Percentiles rank a stretch among this genome's conserved stretches.
Evolutionary conservation across 352 stramenopile genomes (phyloP).

Genomic region (Globisporangium acanthophoron): DNA sequence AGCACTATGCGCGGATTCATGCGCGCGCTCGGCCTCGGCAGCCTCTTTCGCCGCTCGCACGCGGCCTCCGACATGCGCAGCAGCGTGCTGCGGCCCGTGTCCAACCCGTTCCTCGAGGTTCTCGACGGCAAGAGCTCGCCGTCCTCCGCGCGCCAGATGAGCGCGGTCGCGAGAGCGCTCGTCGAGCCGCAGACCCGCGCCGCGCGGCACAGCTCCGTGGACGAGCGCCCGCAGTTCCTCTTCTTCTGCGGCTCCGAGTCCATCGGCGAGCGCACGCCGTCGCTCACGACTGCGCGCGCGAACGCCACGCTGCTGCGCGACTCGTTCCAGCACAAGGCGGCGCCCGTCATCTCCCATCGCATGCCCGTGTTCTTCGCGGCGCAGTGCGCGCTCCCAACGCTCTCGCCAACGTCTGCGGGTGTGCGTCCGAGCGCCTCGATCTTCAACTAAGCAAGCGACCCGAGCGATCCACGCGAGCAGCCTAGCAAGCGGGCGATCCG

Average conservation of each 20-base stretch:
- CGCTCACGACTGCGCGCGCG: conserved; percentile 6
- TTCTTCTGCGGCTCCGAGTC: conserved; percentile 74
- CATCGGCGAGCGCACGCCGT: conserved; percentile 9
- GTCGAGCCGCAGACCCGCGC: conserved; percentile 9
- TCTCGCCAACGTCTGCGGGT: conserved; percentile 17
- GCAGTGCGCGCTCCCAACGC: conserved; percentile 8
- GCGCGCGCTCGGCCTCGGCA: conserved; percentile 52
- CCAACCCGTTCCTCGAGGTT: conserved; percentile 15
- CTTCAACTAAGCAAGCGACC: conserved; percentile 14
- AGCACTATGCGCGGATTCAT: conserved; percentile 65
- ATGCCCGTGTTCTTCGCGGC: conserved; percentile 70
- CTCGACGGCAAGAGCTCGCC: conserved; percentile 6
- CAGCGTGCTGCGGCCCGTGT: conserved; percentile 28
- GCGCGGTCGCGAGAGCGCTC: not conserved
- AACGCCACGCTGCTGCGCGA: conserved; percentile 8
- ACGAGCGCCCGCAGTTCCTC: conserved; percentile 59
- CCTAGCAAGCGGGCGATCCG: too few relatives aligned
- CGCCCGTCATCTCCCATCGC: conserved; percentile 45
- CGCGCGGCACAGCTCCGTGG: conserved; percentile 26
- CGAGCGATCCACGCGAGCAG: not conserved
- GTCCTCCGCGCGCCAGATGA: not conserved
- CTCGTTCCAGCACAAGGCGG: conserved; percentile 6
- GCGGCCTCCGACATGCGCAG: conserved; percentile 4
- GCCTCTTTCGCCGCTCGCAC: conserved; percentile 34
- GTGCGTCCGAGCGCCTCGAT: conserved; percentile 15